A percentile compares a stretch with the other conserved stretches of the same genome.
phyloP scores from a whole-genome alignment of 495 filamentous ascomycete genomes.

The Penicillium alfredii region DNA sequence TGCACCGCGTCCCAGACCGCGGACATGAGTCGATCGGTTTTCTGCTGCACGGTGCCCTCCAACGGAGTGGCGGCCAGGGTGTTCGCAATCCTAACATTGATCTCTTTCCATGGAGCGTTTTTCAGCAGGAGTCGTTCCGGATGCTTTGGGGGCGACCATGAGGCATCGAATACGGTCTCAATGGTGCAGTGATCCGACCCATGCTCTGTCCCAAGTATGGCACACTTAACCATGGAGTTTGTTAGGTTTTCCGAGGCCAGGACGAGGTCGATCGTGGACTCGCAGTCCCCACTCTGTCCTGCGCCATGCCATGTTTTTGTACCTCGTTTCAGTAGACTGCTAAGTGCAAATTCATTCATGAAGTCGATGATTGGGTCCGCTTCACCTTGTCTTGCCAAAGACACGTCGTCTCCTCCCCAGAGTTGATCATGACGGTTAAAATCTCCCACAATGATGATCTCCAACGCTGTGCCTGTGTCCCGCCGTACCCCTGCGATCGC shows the following conservation, averaged over 20 bases:
- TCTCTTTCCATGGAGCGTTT: slow-evolving; percentile 24
- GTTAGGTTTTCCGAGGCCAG: slow-evolving; percentile 18
- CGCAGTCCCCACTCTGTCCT: slow-evolving; percentile 13
- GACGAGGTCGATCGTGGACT: slow-evolving; percentile 3
- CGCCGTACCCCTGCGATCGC: slow-evolving; percentile 8
- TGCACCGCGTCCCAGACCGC: slow-evolving; percentile 7
- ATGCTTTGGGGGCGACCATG: slow-evolving; percentile 5
- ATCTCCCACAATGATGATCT: slow-evolving; percentile 25
- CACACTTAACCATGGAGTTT: slow-evolving; percentile 20
- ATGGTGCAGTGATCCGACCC: slow-evolving; percentile 31
- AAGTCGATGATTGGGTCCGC: slow-evolving; percentile 31
- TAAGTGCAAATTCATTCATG: slow-evolving; percentile 24
- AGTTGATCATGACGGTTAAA: slow-evolving; percentile 34
- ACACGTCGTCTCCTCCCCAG: slow-evolving; percentile 32
- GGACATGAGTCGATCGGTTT: slow-evolving; percentile 14
- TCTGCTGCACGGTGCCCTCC: slow-evolving; percentile 16
- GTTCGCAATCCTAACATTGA: slow-evolving; percentile 1
- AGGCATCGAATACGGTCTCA: slow-evolving; percentile 22
- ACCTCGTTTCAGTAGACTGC: slow-evolving; percentile 26
- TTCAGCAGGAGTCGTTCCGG: slow-evolving; percentile 23
- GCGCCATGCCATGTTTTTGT: slow-evolving; percentile 25
- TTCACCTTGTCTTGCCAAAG: slow-evolving; percentile 23
- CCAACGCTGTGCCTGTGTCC: slow-evolving; percentile 10
- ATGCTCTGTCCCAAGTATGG: slow-evolving; percentile 22
- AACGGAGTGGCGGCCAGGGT: slow-evolving; percentile 10